These are phyloP conservation scores for Paecilomyces variotii DNA, from an alignment of 2,329 filamentous ascomycete genomes.

Conservation along the genomic window DNA sequence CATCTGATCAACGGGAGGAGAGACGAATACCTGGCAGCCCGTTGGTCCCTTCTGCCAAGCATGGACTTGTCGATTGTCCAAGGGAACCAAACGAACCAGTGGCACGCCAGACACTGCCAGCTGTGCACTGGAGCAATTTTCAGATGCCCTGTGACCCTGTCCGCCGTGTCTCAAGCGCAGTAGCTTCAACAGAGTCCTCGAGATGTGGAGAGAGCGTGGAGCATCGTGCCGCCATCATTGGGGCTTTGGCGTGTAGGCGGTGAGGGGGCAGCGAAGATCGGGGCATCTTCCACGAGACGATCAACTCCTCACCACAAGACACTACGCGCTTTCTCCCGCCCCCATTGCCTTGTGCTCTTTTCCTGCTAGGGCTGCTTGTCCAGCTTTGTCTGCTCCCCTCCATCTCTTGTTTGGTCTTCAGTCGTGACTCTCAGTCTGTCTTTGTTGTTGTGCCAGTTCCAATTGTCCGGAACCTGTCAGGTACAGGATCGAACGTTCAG, in stretches of 20 bases:
- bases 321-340: background rate
- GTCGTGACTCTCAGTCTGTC: background rate
- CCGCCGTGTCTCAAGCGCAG: background rate
- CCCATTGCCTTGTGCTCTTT: background rate
- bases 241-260: background rate
- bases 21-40: background rate
- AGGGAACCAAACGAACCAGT: background rate
- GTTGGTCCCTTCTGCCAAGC: background rate
- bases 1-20: background rate
- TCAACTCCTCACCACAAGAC: background rate
- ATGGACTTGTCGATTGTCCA: background rate
- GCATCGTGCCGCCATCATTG: conserved; percentile 4
- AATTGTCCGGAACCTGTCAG: conserved; percentile 1
- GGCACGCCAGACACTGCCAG: background rate
- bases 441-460: background rate
- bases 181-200: background rate
- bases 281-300: background rate
- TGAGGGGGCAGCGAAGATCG: background rate
- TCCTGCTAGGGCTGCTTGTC: background rate
- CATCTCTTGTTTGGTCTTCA: background rate
- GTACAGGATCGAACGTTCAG: background rate
- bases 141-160: background rate
- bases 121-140: background rate
- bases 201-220: conserved; percentile 5
- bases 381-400: background rate